Conservation (phyloP, 2,329 filamentous ascomycete genomes). For the Fusarium luffae region DNA sequence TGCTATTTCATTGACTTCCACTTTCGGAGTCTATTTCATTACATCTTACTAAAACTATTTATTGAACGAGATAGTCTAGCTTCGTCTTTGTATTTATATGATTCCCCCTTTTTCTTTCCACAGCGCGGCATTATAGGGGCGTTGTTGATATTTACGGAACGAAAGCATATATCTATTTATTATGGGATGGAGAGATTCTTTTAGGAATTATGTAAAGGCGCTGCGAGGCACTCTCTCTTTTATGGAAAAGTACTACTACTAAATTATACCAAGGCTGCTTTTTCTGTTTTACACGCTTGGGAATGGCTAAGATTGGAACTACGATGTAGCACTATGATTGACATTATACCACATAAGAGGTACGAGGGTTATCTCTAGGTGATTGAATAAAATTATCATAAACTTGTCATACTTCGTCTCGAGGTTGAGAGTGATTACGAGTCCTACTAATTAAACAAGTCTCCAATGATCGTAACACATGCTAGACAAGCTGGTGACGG, state of each 20-base stretch:
- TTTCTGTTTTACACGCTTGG: neutral
- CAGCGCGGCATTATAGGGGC: slow-evolving; percentile 39
- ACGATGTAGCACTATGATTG: neutral
- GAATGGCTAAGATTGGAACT: slow-evolving; percentile 17
- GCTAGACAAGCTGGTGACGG: neutral
- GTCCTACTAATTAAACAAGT: neutral
- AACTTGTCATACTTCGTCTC: neutral
- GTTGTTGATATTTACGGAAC: slow-evolving; percentile 27
- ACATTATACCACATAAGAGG: neutral
- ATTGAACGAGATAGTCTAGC: slow-evolving; percentile 10
- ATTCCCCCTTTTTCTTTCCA: slow-evolving; percentile 27
- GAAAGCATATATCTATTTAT: slow-evolving; percentile 19
- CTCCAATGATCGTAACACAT: neutral
- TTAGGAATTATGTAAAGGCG: slow-evolving; percentile 12
- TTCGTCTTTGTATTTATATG: slow-evolving; percentile 37
- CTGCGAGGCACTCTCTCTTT: slow-evolving; percentile 18
- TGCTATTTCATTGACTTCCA: neutral
- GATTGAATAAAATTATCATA: neutral
- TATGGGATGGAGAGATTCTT: slow-evolving; percentile 7
- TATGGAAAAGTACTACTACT: slow-evolving; percentile 22
- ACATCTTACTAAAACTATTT: neutral
- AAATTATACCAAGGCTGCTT: slow-evolving; percentile 16
- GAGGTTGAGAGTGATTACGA: neutral
- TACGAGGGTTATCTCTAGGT: neutral
- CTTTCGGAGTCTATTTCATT: neutral